Evolutionary conservation across 495 filamentous ascomycete species (phyloP), one percentile per base, ranked within the genome.

Genomic region (Jackrogersella minutella): DNA sequence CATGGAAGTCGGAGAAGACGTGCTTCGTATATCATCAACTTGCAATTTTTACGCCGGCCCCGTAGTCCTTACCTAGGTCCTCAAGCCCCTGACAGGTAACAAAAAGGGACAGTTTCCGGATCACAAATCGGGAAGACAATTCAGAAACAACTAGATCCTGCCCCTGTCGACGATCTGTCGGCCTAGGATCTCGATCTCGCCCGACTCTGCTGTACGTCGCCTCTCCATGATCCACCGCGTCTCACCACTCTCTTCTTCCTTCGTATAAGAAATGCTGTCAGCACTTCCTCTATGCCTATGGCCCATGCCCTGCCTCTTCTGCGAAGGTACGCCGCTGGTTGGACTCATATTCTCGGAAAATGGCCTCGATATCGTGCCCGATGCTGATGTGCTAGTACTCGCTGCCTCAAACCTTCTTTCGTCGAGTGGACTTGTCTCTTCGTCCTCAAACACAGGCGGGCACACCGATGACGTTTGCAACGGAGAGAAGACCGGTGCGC

Each of bases 251-350:
- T 81, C 79, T 26, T 81, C 80, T 62, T 82, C 82, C 55, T 80
- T 79, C 17, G 74, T 74, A 62, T 88, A 88, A 44, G 84, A 86
- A 28, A 88, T 84, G 51, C 85, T 87, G 51, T 84, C 85, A 8
- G 81, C 78, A 17, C 82, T 84, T 24, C 82, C 77, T 51, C 78
- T 76, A 41, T 81, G 77, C 3, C 73, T 69, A 58, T 85, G 83
- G 0, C 78, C 77, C 52, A 70, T 77, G n/a, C 73, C 72, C 16
- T 76, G 73, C 31, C 70, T 63, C 21, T 64, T 62, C 22, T 60
- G 66, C 19, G 58, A 74, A 54, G 53, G 55, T 39, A 59, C 40
- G 7, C 58, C 64, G 0, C 60, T 16, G 22, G 30, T 60, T 34
- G 72, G 69, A 9, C 50, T 65, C 59, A 51, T 68, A 28, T 21